A percentile compares a stretch with the other conserved stretches of the same genome.
These are phyloP conservation scores for Talaromyces islandicus DNA, from an alignment of 2,329 filamentous ascomycete species.

Conservation along the genomic window DNA sequence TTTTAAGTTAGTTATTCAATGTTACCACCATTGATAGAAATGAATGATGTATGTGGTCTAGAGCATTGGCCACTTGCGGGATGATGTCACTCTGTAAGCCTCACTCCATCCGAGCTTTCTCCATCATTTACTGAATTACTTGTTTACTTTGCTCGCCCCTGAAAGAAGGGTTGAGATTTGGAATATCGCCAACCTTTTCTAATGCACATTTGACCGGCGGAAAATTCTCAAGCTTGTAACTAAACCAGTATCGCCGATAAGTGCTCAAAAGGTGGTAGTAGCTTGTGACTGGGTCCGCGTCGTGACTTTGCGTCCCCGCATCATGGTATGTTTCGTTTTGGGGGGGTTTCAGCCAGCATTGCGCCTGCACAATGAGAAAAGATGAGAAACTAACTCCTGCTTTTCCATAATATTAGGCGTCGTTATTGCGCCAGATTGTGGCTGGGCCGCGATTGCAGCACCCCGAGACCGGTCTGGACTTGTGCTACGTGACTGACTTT, in stretches of 20 bases:
- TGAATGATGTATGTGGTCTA: not conserved
- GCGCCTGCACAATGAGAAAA: not conserved
- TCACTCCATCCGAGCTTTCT: not conserved
- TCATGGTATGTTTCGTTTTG: not conserved
- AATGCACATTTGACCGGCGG: not conserved
- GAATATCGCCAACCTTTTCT: not conserved
- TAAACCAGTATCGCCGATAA: not conserved
- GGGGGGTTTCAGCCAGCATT: not conserved
- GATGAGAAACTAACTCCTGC: not conserved
- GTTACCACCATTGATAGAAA: not conserved
- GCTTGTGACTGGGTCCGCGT: not conserved
- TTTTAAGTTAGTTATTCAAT: not conserved
- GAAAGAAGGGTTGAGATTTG: not conserved
- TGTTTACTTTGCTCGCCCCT: not conserved
- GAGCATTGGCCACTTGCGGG: not conserved
- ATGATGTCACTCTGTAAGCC: not conserved
- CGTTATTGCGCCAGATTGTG: conserved; percentile 82
- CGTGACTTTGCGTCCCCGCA: not conserved
- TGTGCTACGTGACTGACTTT: conserved; percentile 90
- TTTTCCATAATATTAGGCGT: conserved; percentile 44
- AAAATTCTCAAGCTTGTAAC: not conserved
- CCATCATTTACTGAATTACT: not conserved
- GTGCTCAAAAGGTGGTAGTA: not conserved
- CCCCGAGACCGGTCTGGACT: conserved; percentile 79
- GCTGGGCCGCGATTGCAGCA: conserved; percentile 80